Base-by-base conservation (phyloP, 2,329 filamentous ascomycete genomes). In the Incumbomyces lentus region DNA sequence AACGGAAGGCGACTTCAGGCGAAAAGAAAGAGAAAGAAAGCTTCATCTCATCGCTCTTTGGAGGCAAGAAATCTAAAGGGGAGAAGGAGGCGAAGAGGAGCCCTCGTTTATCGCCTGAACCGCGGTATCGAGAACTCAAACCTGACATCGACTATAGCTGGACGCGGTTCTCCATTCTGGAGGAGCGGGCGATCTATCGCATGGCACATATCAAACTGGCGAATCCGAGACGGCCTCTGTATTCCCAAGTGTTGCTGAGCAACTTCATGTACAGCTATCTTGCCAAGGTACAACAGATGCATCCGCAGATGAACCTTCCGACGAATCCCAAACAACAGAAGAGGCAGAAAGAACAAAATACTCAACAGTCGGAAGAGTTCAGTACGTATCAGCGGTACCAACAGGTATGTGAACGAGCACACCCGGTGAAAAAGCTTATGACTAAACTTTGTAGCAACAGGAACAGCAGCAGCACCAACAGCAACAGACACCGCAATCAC, bases 191-290 rank as follows among this genome's bases (percentile, higher is more conserved):
- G 16, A 98, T 98, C 49, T 98, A 98, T 66, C 81, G 92, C 51
- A 95, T 98, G 86, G 92, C 92, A 14, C 92, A 98, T 63, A 93
- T 96, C 68, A 98, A 98, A 66, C 78, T 98, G 51, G 92, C 92
- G n/a, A 96, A 98, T 61, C 92, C 92, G 32, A 82, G 90, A 37
- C 82, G 92, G 47, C 85, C 90, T 34, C 69, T 98, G 43, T 84
- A 94, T 61, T 95, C 90, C 50, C 92, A 98, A 65, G 92, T 98
- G 17, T 73, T 98, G 49, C 76, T 98, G 55, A 95, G 89, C 67
- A 98, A 98, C 64, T 98, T 98, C 67, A 98, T 98, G 92, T 98
- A 98, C 69, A 92, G 88, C 48, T 98, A 98, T 64, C 76, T 98
- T 54, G 92, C 92, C 52, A 98, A 96, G 65, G 92, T 98, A 38